Evolutionary conservation across 2,329 filamentous ascomycete species (phyloP), one percentile per base, ranked within the genome.

Genomic region (Phyllosticta citribraziliensis): DNA sequence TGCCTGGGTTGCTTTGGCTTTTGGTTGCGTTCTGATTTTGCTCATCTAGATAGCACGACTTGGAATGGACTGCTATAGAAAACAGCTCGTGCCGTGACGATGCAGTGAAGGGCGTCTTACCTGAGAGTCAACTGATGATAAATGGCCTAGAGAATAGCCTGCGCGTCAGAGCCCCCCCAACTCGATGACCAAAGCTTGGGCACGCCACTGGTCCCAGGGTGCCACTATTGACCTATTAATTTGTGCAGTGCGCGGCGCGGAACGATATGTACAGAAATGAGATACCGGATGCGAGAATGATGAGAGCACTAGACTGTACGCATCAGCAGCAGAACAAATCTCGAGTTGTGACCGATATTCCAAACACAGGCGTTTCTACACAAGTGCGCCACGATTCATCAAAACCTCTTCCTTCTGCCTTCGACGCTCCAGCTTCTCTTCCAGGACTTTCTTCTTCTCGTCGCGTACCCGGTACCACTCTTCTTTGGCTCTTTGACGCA

Each of bases 391-490:
- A 17, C 63, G 66, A 62, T 78, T 76, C 69, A 75, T 70, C 63
- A 74, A 75, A 19, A 72, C 63, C 60, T 73, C 72, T 63, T 81
- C 78, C 61, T 76, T 75, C 33, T 67, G 69, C 58, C 75, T 71
- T 62, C 68, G 72, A 62, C 73, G 68, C 68, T 81, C 79, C 25
- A 69, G 64, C 66, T 75, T 76, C 65, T 70, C 74, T 60, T 74
- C 71, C 57, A 67, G 67, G 56, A 66, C 64, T 57, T 66, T 68
- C 63, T 67, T 52, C 51, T 70, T 67, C 58, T 70, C 69, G 54
- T 69, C 70, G 20, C 68, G 67, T 35, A 68, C 66, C 63, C 68
- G 70, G 50, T 67, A 66, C 47, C 69, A 70, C 63, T 71, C 68
- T 55, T 66, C 65, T 61, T 69, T 73, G 64, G 70, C 69, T 27